Evolutionary conservation across 257 asterid species (phyloP), one percentile per base, ranked within the genome.

Genomic region (Solanum clarkiae): DNA sequence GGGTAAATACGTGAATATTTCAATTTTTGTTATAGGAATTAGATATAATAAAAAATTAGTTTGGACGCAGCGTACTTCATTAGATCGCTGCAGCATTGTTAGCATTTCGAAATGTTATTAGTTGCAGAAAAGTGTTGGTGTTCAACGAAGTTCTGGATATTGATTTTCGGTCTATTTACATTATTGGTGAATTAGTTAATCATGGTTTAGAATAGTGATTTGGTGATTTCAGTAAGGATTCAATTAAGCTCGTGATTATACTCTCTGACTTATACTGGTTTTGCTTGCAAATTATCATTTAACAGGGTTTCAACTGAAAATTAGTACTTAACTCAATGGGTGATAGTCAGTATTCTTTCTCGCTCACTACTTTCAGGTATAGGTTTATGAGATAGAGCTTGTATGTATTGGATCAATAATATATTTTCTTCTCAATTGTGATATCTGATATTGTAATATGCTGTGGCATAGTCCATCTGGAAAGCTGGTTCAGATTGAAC

Each of bases 311-410:
- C 9, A 20, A 10, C 63, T 53, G 47, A 53, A 29, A 54, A 53
- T 17, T 53, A 53, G 29, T 79, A 17, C 22, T 17, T 6, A 49
- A 86, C 42, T 57, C 88, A 84, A 97, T 97, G 99, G 99, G 99
- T 87, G 99, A 97, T 80, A 97, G 99, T 86, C 99, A 97, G 90
- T 97, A 97, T 89, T 97, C 99, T 66, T 97, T 97, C 92, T 97
- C 99, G 16, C 98, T 97, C 86, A 97, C 99, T 77, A 97, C 99
- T 69, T 97, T 97, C 94, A 97, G 99, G 99, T 97, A 89, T 84
- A 75, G 10, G 40, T 40, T 83, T 32, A 55, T 84, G 36, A 56
- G 47, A 36, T 68, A 65, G 62, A 42, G 65, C 29, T 40, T 83
- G 55, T 10, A 68, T 29, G 8, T 66, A 70, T 32, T 84, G 29